These are phyloP conservation scores for Mucuna pruriens DNA, from an alignment of 306 rosid genomes.

Conservation along the genomic window DNA sequence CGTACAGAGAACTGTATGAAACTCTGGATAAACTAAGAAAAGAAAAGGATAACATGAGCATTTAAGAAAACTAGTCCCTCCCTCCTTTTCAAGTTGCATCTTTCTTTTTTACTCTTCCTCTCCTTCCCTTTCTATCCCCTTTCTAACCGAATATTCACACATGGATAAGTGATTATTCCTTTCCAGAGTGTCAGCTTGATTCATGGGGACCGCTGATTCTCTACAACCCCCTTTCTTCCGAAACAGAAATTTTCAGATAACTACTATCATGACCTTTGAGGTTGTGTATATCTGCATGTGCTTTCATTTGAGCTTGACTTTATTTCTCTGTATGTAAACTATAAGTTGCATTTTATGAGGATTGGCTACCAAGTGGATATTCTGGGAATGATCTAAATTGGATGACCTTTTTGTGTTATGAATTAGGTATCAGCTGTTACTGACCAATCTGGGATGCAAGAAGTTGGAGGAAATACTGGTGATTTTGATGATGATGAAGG, in stretches of 20 bases:
- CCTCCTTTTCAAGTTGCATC: neutral
- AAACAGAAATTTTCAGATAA: neutral
- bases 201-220: neutral
- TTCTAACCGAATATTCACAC: neutral
- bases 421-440: slow-evolving; percentile 86
- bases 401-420: slow-evolving; percentile 26
- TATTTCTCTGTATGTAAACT: neutral
- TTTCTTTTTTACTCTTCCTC: neutral
- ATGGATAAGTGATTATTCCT: neutral
- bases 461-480: slow-evolving; percentile 76
- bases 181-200: neutral
- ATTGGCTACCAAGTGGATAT: slow-evolving; percentile 13
- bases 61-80: neutral
- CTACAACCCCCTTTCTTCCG: neutral
- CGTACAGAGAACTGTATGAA: neutral
- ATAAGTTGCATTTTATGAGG: neutral
- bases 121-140: neutral
- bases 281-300: neutral
- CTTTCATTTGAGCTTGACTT: slow-evolving; percentile 31
- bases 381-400: slow-evolving; percentile 38
- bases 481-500: slow-evolving; percentile 97
- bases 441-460: slow-evolving; percentile 84
- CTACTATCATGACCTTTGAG: neutral
- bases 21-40: neutral
- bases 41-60: too few species aligned